A percentile compares a stretch with the other conserved stretches of the same genome.
Evolutionary conservation across 2,329 filamentous ascomycete genomes (phyloP).

Genomic region (Colletotrichum sp.): DNA sequence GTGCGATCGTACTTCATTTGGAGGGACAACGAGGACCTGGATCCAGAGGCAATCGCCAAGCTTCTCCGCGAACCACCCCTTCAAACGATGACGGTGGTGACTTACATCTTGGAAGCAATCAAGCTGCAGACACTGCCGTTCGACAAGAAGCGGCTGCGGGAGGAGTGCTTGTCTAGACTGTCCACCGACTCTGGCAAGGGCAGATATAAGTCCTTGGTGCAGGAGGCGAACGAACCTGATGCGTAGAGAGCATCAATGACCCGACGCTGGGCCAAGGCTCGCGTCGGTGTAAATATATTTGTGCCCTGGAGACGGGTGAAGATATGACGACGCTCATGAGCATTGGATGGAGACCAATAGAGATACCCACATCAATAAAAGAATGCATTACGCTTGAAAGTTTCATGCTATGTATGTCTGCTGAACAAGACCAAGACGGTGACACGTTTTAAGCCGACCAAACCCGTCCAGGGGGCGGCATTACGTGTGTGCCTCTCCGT

Average conservation of each 20-base stretch:
- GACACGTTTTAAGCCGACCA: background rate
- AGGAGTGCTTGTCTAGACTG: conserved; percentile 47
- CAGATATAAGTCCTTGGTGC: conserved; percentile 33
- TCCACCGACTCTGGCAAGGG: conserved; percentile 20
- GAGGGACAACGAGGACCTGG: conserved; percentile 57
- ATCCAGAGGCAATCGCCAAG: conserved; percentile 53
- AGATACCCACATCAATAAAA: conserved; percentile 11
- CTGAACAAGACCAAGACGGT: rapidly evolving
- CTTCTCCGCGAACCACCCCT: conserved; percentile 68
- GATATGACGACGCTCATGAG: background rate
- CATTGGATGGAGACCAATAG: background rate
- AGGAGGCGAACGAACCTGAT: conserved; percentile 18
- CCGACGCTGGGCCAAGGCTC: background rate
- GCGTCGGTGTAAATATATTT: too few relatives aligned
- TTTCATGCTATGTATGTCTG: rapidly evolving
- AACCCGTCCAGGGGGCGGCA: rapidly evolving
- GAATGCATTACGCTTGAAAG: background rate
- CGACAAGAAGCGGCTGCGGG: conserved; percentile 47
- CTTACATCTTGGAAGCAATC: conserved; percentile 65
- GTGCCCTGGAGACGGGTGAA: background rate
- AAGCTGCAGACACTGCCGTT: conserved; percentile 55
- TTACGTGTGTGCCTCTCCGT: background rate
- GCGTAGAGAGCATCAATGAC: background rate
- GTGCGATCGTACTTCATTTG: conserved; percentile 70
- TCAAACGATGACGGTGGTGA: conserved; percentile 56